Conservation (phyloP, 495 filamentous ascomycete genomes). For the Staphylotrichum longicolle region DNA sequence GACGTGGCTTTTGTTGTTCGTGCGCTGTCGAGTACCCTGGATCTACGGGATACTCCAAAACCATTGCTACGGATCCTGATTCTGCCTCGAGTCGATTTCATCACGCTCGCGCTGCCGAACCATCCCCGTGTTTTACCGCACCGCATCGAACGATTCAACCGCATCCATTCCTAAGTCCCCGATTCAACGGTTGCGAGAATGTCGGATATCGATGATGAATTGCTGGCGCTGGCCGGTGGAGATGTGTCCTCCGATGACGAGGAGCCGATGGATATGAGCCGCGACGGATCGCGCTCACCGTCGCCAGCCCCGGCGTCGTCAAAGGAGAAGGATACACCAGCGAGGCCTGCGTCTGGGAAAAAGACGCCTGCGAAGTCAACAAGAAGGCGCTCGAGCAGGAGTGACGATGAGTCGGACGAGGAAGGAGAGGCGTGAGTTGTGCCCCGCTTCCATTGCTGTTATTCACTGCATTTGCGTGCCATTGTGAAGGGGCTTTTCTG, state of each 20-base stretch:
- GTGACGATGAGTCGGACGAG: conserved; percentile 68
- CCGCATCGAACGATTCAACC: not conserved
- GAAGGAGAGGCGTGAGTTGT: conserved; percentile 80
- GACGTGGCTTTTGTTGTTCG: not conserved
- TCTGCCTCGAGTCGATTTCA: no score
- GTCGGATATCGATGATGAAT: conserved; percentile 81
- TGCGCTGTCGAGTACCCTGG: not conserved
- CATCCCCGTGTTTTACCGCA: conserved; percentile 5
- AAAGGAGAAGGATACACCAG: conserved; percentile 34
- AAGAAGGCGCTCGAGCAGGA: conserved; percentile 41
- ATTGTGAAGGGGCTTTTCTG: not conserved
- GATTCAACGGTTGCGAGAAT: conserved; percentile 36
- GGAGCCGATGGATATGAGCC: conserved; percentile 37
- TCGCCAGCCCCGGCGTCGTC: conserved; percentile 33
- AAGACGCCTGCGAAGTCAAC: conserved; percentile 52
- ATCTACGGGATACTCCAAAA: not conserved
- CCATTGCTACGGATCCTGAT: not conserved
- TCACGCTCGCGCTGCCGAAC: conserved; percentile 2
- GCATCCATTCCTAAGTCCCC: not conserved
- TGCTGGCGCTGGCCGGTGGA: conserved; percentile 80
- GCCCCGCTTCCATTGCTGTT: conserved; percentile 6
- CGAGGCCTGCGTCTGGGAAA: conserved; percentile 40
- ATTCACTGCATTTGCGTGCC: not conserved
- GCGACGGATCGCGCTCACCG: conserved; percentile 39
- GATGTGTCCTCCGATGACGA: conserved; percentile 54